phyloP scores from a whole-genome alignment of 352 stramenopile genomes.

The Globisporangium spinosum region DNA sequence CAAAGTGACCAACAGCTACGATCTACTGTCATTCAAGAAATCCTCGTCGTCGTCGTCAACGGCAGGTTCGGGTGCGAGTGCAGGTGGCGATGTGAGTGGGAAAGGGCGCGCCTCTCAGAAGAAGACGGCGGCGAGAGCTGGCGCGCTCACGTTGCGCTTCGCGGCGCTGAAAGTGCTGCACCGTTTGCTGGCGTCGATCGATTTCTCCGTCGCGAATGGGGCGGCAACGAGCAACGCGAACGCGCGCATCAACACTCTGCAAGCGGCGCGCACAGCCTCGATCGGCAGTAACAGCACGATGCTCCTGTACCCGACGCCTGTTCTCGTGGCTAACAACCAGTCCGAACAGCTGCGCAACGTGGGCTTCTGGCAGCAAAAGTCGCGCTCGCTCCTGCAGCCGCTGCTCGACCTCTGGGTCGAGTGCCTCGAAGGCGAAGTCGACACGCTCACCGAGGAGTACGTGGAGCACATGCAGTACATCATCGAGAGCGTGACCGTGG shows the following conservation, averaged over 20 bases:
- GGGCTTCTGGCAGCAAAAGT: conserved; percentile 73
- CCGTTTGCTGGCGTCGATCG: conserved; percentile 54
- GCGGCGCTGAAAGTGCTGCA: conserved; percentile 61
- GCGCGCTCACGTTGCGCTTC: conserved; percentile 49
- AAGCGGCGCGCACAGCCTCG: conserved; percentile 13
- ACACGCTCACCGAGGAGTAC: conserved; percentile 57
- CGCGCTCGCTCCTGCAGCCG: conserved; percentile 44
- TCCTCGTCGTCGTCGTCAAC: conserved; percentile 16
- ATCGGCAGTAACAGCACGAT: conserved; percentile 37
- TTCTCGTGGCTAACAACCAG: conserved; percentile 31
- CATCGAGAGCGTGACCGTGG: conserved; percentile 61
- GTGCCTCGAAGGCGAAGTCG: conserved; percentile 51
- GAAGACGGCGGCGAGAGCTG: conserved; percentile 34
- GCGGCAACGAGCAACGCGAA: background rate
- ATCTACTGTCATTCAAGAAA: conserved; percentile 36
- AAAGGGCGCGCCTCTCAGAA: conserved; percentile 33
- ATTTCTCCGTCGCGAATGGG: conserved; percentile 18
- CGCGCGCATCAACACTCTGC: background rate
- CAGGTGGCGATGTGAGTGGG: background rate
- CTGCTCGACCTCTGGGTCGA: conserved; percentile 79
- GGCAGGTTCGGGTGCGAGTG: conserved; percentile 13
- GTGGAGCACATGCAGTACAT: conserved; percentile 77
- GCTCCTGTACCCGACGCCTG: conserved; percentile 45
- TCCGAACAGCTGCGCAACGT: conserved; percentile 30
- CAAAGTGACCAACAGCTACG: conserved; percentile 77